Percentiles rank a stretch among this genome's conserved stretches.
These are phyloP conservation scores for Xylaria sp. DNA, from an alignment of 2,329 filamentous ascomycete genomes.

Conservation along the genomic window DNA sequence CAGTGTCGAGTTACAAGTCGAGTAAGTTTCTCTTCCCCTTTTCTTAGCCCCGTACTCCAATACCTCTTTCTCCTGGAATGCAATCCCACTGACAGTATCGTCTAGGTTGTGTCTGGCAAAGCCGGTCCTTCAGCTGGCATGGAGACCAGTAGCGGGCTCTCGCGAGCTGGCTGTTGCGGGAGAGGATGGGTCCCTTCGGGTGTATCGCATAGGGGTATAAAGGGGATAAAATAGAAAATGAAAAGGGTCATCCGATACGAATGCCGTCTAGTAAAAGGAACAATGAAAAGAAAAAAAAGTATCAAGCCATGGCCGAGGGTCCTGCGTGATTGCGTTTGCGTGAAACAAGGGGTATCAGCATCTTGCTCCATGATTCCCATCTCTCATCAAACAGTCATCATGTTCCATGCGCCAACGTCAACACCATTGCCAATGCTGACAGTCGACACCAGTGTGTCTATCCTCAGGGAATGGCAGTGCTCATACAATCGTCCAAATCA, in stretches of 20 bases:
- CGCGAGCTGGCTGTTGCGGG: constrained; percentile 50
- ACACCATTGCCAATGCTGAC: no score
- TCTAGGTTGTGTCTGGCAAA: constrained; percentile 52
- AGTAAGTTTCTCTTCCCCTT: constrained; percentile 34
- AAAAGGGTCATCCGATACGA: no score
- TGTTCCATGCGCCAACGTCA: not conserved
- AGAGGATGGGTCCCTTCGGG: constrained; percentile 56
- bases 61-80: no score
- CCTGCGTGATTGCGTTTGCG: not conserved
- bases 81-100: not conserved
- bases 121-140: constrained; percentile 61
- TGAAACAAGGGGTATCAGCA: not conserved
- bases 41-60: not conserved
- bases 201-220: constrained; percentile 43
- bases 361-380: not conserved
- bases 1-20: constrained; percentile 33
- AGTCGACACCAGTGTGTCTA: no score
- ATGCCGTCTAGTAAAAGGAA: no score
- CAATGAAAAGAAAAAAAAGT: no score
- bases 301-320: no score
- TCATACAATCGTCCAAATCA: not conserved
- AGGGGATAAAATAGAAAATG: not conserved
- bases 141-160: constrained; percentile 48
- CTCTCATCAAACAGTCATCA: not conserved
- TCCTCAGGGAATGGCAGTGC: no score